Evolutionary conservation across 371 early-diverging fungal species (phyloP), one percentile per base, ranked within the genome.

Genomic region (Cokeromyces recurvatus): DNA sequence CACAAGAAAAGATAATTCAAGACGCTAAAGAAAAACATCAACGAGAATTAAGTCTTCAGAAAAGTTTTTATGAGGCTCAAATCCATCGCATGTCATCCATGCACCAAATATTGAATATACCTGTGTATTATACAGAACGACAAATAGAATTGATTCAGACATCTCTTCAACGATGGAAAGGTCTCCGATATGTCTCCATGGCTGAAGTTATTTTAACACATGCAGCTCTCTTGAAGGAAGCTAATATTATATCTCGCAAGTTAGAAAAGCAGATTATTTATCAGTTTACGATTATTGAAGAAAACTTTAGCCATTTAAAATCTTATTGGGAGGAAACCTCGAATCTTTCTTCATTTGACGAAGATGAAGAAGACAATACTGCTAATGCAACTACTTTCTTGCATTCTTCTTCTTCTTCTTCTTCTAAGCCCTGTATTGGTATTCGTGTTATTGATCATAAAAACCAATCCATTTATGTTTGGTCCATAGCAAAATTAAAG

Each of bases 221-320:
- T 43, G 88, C 87, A 0, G 77, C 81, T 2, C 46, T 86, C 38
- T 57, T 94, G 29, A 93, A 93, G 55, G 91, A 92, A 55, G 93
- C 90, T 52, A 94, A 93, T 48, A 77, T 92, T 11, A 90, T 90
- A 22, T 80, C 88, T 46, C 79, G 80, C 12, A 92, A 94, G 48
- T 64, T 93, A 4, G 76, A 70, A 4, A 90, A 89, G 46, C 66
- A 85, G 23, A 88, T 89, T 3, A 59, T 84, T 0, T 94, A 90
- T 58, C 92, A 93, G 57, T 85, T 92, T 51, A 77, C 84, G 4
- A 70, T 92, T 32, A 61, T 87, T 11, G 82, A 86, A 23, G 68
- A 81, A 22, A 75, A 65, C 21, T 68, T 65, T 35, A 56, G 74
- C 14, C 66, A 67, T 23, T 69, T 80, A 0, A 38, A 54, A 10